phyloP scores from a whole-genome alignment of 208 protist species.

The Blechomonas ayalai region DNA sequence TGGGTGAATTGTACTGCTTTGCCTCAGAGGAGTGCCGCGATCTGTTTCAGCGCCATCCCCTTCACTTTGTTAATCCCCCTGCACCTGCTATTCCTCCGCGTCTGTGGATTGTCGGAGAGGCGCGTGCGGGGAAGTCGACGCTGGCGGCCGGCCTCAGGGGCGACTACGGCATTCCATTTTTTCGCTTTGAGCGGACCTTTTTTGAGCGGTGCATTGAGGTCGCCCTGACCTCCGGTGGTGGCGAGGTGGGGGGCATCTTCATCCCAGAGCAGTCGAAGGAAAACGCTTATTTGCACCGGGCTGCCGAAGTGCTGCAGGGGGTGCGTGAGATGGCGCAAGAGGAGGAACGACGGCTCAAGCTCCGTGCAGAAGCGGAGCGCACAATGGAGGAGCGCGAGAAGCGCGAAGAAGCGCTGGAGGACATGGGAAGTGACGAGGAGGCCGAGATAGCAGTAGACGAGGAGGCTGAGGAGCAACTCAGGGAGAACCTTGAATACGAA shows the following conservation, averaged over 20 bases:
- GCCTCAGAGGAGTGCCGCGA: constrained; percentile 37
- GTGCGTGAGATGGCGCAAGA: constrained; percentile 46
- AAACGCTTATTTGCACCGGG: constrained; percentile 43
- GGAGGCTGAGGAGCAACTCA: constrained; percentile 60
- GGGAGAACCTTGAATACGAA: constrained; percentile 71
- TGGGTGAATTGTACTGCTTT: constrained; percentile 70
- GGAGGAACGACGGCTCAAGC: constrained; percentile 43
- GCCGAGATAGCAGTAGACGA: constrained; percentile 53
- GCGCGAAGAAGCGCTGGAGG: constrained; percentile 14
- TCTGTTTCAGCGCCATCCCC: constrained; percentile 62
- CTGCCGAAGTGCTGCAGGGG: constrained; percentile 37
- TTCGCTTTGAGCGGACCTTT: constrained; percentile 61
- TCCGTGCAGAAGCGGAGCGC: constrained; percentile 42
- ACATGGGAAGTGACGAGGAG: constrained; percentile 37
- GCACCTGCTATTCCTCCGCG: constrained; percentile 52
- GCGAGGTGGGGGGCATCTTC: constrained; percentile 41
- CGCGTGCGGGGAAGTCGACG: constrained; percentile 61
- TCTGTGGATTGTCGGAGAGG: constrained; percentile 72
- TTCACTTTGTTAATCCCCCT: constrained; percentile 41
- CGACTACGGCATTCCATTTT: constrained; percentile 56
- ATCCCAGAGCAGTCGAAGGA: constrained; percentile 32
- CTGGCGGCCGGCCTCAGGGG: constrained; percentile 43
- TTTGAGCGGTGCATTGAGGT: constrained; percentile 73
- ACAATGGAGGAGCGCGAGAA: constrained; percentile 48
- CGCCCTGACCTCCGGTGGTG: constrained; percentile 35